Evolutionary conservation across 2,329 filamentous ascomycete genomes (phyloP).

Genomic region (Teratosphaeria pseudoeucalypti): DNA sequence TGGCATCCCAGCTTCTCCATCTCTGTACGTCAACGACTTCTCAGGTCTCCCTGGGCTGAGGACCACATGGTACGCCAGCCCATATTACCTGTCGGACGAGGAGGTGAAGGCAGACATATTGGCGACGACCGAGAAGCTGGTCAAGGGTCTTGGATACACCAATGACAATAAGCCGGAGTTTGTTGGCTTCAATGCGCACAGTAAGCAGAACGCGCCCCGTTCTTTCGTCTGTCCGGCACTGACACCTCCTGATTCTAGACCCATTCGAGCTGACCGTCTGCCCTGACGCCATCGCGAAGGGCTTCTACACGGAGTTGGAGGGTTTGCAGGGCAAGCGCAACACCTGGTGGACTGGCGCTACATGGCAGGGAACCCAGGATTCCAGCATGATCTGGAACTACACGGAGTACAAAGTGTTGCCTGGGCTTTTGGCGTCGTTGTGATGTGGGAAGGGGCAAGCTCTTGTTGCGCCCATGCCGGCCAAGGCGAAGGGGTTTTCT

Average conservation of each 20-base stretch:
- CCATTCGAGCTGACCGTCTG: constrained; percentile 15
- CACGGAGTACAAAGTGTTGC: constrained; percentile 7
- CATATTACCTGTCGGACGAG: constrained; percentile 4
- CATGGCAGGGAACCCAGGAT: constrained; percentile 21
- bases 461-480: background rate
- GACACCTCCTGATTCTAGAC: background rate
- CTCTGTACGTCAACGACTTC: constrained; percentile 4
- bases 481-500: no score
- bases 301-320: constrained; percentile 16
- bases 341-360: constrained; percentile 19
- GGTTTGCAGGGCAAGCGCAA: constrained; percentile 14
- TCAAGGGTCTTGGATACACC: background rate
- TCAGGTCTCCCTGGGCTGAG: constrained; percentile 4
- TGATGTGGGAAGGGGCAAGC: background rate
- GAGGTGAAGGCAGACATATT: constrained; percentile 9
- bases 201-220: background rate
- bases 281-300: constrained; percentile 11
- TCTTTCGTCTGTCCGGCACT: background rate
- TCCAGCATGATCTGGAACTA: constrained; percentile 21
- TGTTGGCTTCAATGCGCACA: constrained; percentile 1
- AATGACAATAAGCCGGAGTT: background rate
- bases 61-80: constrained; percentile 8
- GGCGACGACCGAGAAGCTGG: background rate
- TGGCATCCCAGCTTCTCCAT: constrained; percentile 12
- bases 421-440: background rate